Percentiles rank a stretch among this genome's conserved stretches.
These are phyloP conservation scores for Thelonectria blattea DNA, from an alignment of 2,329 filamentous ascomycete species.

Conservation along the genomic window DNA sequence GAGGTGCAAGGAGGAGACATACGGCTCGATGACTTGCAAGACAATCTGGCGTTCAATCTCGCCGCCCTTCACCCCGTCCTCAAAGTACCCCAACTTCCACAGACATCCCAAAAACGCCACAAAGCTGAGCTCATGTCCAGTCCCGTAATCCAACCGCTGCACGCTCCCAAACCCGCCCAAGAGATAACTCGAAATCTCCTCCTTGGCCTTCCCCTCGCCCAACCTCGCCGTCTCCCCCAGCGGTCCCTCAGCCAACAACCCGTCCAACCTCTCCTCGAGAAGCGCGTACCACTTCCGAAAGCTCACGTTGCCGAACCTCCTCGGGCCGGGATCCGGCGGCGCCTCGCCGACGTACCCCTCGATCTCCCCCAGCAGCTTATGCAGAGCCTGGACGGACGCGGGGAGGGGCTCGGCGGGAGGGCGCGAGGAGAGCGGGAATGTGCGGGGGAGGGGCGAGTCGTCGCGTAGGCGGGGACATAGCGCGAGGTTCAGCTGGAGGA, in stretches of 20 bases:
- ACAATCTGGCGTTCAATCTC: conserved; percentile 80
- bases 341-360: conserved; percentile 74
- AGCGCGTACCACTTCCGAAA: conserved; percentile 84
- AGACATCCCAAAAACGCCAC: conserved; percentile 87
- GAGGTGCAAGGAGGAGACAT: conserved; percentile 45
- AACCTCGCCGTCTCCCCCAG: conserved; percentile 41
- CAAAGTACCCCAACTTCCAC: conserved; percentile 88
- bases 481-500: conserved; percentile 87
- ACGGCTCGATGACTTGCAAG: conserved; percentile 82
- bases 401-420: conserved; percentile 46
- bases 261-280: conserved; percentile 63
- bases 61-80: conserved; percentile 55
- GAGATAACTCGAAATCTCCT: conserved; percentile 80
- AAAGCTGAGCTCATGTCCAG: conserved; percentile 94
- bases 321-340: conserved; percentile 83
- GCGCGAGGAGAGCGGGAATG: conserved; percentile 52
- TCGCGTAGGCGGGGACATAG: conserved; percentile 73
- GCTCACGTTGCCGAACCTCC: conserved; percentile 90
- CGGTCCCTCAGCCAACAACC: conserved; percentile 38
- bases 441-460: conserved; percentile 40
- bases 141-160: conserved; percentile 92
- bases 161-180: conserved; percentile 86
- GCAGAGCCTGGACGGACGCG: conserved; percentile 65
- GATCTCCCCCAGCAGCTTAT: conserved; percentile 69
- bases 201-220: conserved; percentile 55